A percentile compares a stretch with the other conserved stretches of the same genome.
phyloP scores from a whole-genome alignment of 2,329 filamentous ascomycete species.

The Diaporthe ilicicola region DNA sequence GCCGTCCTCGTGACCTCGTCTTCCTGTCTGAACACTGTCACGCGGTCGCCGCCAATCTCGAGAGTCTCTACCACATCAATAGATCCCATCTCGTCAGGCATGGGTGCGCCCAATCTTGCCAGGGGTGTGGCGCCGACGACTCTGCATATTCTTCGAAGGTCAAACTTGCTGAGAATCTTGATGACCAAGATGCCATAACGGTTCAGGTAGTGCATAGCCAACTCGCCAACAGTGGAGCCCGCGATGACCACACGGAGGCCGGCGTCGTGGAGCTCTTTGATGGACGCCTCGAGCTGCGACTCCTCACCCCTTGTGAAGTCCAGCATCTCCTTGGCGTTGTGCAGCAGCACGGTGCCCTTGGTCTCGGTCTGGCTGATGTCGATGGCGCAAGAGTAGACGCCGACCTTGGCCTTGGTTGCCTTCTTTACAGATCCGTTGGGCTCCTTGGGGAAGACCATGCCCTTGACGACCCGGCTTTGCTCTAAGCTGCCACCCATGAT shows the following conservation, averaged over 20 bases:
- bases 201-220: slow-evolving; percentile 98
- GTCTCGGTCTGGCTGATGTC: slow-evolving; percentile 97
- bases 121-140: slow-evolving; percentile 97
- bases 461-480: slow-evolving; percentile 93
- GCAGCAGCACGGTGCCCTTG: slow-evolving; percentile 95
- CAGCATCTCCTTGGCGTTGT: slow-evolving; percentile 98
- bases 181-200: slow-evolving; percentile 95
- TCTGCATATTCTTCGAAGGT: slow-evolving; percentile 91
- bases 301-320: slow-evolving; percentile 99
- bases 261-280: slow-evolving; percentile 96
- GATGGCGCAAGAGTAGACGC: slow-evolving; percentile 94
- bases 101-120: slow-evolving; percentile 92
- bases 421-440: slow-evolving; percentile 94
- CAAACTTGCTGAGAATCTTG: slow-evolving; percentile 98
- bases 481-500: slow-evolving; percentile 98
- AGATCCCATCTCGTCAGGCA: slow-evolving; percentile 99
- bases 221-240: slow-evolving; percentile 91
- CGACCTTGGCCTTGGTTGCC: slow-evolving; percentile 91
- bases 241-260: slow-evolving; percentile 92
- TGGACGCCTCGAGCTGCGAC: slow-evolving; percentile 83
- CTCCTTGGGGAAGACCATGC: slow-evolving; percentile 97
- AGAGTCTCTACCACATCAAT: slow-evolving; percentile 96
- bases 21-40: slow-evolving; percentile 98
- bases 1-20: slow-evolving; percentile 91
- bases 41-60: slow-evolving; percentile 96